Evolutionary conservation across 129 eudicot species (phyloP), one percentile per base, ranked within the genome.

Genomic region (Lactuca sativa): DNA sequence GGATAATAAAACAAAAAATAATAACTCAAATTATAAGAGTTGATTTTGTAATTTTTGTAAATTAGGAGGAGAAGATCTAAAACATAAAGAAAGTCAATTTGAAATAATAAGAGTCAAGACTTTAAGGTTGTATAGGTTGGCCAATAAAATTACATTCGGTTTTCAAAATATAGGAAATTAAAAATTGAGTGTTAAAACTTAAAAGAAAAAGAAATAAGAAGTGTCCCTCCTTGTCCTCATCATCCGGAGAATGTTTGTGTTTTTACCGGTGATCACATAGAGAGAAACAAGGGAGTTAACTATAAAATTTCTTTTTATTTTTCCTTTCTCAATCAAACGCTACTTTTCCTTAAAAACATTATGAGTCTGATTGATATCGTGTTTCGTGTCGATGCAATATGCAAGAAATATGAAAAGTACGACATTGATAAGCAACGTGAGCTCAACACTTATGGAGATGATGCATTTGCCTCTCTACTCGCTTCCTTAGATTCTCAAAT

Each of bases 401-500:
- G 96, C 84, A 72, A 82, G 56, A 90, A 90, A 34, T 90, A 86
- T 40, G 97, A 84, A 0, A 90, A 90, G 76, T 90, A 86, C 68
- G 91, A 86, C 66, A 82, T 86, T 36, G 89, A 90, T 71, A 86
- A 81, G 73, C 96, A 84, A 64, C 73, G 85, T 17, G 64, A 74
- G 34, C 71, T 56, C 67, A 77, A 79, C 11, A 80, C 76, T 34
- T 72, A 81, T 52, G 84, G 83, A 59, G 83, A 84, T 12, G 95
- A 86, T 68, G 90, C 89, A 61, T 90, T 86, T 63, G 80, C 88
- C 33, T 83, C 80, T 59, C 90, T 84, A 43, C 86, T 82, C 71
- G 82, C 84, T 54, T 57, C 85, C 54, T 75, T 86, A 14, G 88
- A 90, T 17, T 63, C 83, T 48, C 86, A 90, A 17, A 82, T 84